Percentiles rank a stretch among this genome's conserved stretches.
Conservation (phyloP, 176 grass and related monocot genomes). For the Melocanna baccifera region DNA sequence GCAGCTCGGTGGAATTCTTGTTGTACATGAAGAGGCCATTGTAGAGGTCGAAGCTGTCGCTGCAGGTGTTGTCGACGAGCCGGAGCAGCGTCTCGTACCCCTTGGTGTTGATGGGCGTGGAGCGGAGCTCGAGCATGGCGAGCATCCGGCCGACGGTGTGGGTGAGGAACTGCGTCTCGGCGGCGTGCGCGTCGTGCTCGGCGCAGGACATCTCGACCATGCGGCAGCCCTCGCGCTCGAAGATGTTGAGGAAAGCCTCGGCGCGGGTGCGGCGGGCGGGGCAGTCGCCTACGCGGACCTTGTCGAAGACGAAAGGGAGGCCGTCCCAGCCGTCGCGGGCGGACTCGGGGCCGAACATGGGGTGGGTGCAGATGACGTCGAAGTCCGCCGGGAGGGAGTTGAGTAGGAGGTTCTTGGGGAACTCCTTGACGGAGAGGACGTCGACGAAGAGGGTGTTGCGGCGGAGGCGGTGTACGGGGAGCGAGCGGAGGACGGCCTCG, state of each 20-base stretch:
- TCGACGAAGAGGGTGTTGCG: conserved; percentile 86
- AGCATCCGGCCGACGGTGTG: conserved; percentile 78
- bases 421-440: conserved; percentile 95
- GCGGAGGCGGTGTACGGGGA: conserved; percentile 79
- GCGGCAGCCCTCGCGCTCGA: conserved; percentile 78
- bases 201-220: conserved; percentile 87
- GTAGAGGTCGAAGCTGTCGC: conserved; percentile 93
- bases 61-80: conserved; percentile 81
- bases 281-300: conserved; percentile 56
- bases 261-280: conserved; percentile 53
- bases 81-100: conserved; percentile 80
- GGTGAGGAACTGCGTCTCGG: conserved; percentile 82
- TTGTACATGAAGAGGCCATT: conserved; percentile 98
- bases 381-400: conserved; percentile 54
- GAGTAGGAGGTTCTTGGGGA: conserved; percentile 79
- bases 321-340: conserved; percentile 74
- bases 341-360: conserved; percentile 92
- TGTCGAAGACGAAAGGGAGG: conserved; percentile 86
- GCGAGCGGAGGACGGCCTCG: conserved; percentile 62
- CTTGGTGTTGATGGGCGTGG: conserved; percentile 68
- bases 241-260: conserved; percentile 68
- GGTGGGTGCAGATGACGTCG: conserved; percentile 88
- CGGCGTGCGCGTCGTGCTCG: conserved; percentile 79
- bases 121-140: conserved; percentile 49
- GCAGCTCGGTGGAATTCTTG: conserved; percentile 79